Base-by-base conservation (phyloP, 2,329 filamentous ascomycete genomes). In the Paecilomyces dactylethromorphus region DNA sequence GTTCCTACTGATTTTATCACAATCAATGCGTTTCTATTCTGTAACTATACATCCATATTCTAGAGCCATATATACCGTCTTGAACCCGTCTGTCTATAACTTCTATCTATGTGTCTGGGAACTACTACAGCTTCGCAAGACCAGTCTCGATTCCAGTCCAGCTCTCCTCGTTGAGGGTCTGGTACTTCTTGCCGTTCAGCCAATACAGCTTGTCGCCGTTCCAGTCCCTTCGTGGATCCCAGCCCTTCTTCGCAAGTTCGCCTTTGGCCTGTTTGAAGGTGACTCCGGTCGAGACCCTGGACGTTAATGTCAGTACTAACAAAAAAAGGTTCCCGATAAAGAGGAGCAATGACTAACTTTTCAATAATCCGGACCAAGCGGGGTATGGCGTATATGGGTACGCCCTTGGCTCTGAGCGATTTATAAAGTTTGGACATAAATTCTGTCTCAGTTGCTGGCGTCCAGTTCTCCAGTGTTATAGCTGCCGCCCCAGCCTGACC, bases 211-310 rank as follows among this genome's bases (percentile, higher is more conserved):
- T 69, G 60, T 79, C 76, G 1, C 67, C 71, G 1, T 65, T 68
- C 33, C 64, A 67, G 31, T 72, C 69, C 1, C 61, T 62, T 6
- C 65, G 65, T 10, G 71, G 71, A 56, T 72, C 66, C 78, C 78
- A 80, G 15, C 69, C 67, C 56, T 76, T 76, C 62, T 76, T 77
- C 26, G 73, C 65, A 26, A 80, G 61, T 8, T 77, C 76, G 7
- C 70, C 72, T 64, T 81, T 81, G 1, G 76, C 75, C 62, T 81
- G 78, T 62, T 81, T 81, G 69, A 81, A 81, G 4, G 79, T 81
- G n/a, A 76, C 78, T 52, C 76, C 76, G 1, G 76, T 76, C 58
- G 74, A 73, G 56, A 80, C 78, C 56, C 72, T 75, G 45, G n/a
- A 12, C 12, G 62, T 62, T 24, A 11, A 32, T 5, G 24, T 60